phyloP scores from a whole-genome alignment of 176 grass and related monocot genomes.

The Carex littledalei region DNA sequence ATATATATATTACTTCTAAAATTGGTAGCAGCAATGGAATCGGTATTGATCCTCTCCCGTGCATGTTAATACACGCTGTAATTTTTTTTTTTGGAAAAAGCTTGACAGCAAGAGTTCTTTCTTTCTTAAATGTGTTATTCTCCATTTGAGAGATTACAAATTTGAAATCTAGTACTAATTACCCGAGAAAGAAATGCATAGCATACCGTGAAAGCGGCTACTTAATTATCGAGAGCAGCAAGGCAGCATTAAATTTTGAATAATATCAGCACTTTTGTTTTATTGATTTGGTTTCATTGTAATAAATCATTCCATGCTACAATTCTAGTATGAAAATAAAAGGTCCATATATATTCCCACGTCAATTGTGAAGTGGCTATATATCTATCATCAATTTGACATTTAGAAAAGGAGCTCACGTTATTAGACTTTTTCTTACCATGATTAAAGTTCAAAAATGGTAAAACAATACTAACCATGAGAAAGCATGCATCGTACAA shows the following conservation, averaged over 20 bases:
- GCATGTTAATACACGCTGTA: no score
- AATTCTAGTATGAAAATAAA: not conserved
- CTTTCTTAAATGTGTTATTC: not conserved
- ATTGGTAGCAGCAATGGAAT: not conserved
- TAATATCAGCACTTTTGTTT: not conserved
- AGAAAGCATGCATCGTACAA: not conserved
- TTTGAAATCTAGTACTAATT: not conserved
- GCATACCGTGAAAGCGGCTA: not conserved
- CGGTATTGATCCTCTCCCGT: no score
- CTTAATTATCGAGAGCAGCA: not conserved
- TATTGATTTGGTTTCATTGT: not conserved
- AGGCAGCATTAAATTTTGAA: not conserved
- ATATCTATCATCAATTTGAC: conserved; percentile 4
- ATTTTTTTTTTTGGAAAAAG: no score
- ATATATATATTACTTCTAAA: not conserved
- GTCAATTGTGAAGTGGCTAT: not conserved
- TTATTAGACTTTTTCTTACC: not conserved
- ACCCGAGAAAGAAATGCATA: no score
- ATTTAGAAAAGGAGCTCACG: not conserved
- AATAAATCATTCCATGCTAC: not conserved
- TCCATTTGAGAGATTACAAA: not conserved
- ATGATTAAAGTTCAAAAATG: not conserved
- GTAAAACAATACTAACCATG: not conserved
- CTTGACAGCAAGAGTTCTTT: no score
- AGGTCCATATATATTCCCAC: not conserved